phyloP scores from a whole-genome alignment of 2,329 filamentous ascomycete genomes.

The Colletotrichum sp. region DNA sequence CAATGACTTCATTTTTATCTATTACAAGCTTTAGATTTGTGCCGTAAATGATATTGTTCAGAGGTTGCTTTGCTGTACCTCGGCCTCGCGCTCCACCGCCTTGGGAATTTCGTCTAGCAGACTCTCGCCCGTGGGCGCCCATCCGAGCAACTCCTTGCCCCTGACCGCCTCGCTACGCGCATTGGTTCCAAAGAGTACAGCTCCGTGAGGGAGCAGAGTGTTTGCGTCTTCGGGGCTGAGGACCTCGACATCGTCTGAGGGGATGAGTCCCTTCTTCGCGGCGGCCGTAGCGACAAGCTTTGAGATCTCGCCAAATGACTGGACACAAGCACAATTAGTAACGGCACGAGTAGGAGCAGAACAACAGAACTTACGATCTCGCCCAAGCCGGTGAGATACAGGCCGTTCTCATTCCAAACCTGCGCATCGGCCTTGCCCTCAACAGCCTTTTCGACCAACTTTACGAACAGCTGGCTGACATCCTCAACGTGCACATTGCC shows the following conservation, averaged over 20 bases:
- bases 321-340: neutral
- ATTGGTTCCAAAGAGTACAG: conserved; percentile 61
- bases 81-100: conserved; percentile 27
- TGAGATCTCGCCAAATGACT: conserved; percentile 36
- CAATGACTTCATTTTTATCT: neutral
- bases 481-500: conserved; percentile 39
- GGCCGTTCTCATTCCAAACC: conserved; percentile 42
- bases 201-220: conserved; percentile 46
- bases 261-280: conserved; percentile 27
- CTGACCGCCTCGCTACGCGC: conserved; percentile 56
- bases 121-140: conserved; percentile 54
- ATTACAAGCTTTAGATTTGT: neutral
- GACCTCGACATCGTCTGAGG: conserved; percentile 29
- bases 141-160: conserved; percentile 57
- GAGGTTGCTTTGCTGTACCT: neutral
- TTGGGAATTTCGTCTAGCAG: conserved; percentile 46
- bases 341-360: neutral
- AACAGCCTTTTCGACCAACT: conserved; percentile 33
- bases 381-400: conserved; percentile 37
- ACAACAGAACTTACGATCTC: conserved; percentile 27
- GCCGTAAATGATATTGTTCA: neutral
- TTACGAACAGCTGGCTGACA: conserved; percentile 31
- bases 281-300: conserved; percentile 30
- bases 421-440: conserved; percentile 21
- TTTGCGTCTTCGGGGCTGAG: conserved; percentile 46